Evolutionary conservation across 768 basidiomycete species (phyloP).

Genomic region (Kwoniella sp.): DNA sequence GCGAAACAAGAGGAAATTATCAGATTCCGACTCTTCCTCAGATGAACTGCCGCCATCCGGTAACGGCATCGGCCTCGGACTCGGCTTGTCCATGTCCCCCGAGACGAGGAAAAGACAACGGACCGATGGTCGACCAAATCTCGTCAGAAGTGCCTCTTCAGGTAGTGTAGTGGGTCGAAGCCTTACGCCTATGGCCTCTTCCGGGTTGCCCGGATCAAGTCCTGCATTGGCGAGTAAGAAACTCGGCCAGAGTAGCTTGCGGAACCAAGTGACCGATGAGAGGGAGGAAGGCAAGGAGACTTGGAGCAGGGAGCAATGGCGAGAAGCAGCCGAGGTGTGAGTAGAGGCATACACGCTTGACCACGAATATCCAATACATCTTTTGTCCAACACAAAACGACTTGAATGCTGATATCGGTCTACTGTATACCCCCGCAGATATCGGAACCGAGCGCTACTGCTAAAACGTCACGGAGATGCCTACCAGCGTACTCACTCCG

Average conservation of each 20-base stretch:
- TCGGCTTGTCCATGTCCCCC: slow-evolving; percentile 24
- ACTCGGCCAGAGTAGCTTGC: slow-evolving; percentile 18
- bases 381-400: neutral
- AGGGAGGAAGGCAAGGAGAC: slow-evolving; percentile 18
- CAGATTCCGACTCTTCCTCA: slow-evolving; percentile 3
- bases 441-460: slow-evolving; percentile 33
- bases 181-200: neutral
- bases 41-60: neutral
- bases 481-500: slow-evolving; percentile 24
- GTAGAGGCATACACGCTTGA: neutral
- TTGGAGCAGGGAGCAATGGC: slow-evolving; percentile 42
- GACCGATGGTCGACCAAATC: neutral
- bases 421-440: slow-evolving; percentile 16
- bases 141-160: slow-evolving; percentile 1
- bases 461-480: slow-evolving; percentile 48
- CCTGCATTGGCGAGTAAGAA: slow-evolving; percentile 1
- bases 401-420: neutral
- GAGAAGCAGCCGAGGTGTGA: slow-evolving; percentile 20
- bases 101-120: slow-evolving; percentile 7
- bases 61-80: slow-evolving; percentile 33
- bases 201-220: neutral
- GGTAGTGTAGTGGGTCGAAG: slow-evolving; percentile 1
- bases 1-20: slow-evolving; percentile 26
- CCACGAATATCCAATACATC: too few species aligned
- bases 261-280: slow-evolving; percentile 22